A percentile compares a stretch with the other conserved stretches of the same genome.
Conservation (phyloP, 106 monocot genomes). For the Dendrobium officinale region DNA sequence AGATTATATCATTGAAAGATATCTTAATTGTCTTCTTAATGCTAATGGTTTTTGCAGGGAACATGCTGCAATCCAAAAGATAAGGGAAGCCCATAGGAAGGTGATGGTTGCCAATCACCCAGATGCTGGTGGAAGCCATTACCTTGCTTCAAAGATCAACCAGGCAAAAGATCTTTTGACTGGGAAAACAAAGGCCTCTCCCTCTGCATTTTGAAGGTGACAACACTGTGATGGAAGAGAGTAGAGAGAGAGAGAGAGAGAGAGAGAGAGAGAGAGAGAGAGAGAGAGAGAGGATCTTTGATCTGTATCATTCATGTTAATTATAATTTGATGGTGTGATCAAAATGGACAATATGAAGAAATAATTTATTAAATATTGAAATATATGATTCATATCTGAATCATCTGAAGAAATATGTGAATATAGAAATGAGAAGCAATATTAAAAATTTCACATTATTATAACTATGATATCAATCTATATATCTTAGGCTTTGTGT, state of each 20-base stretch:
- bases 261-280: no score
- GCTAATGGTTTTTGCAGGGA: constrained; percentile 28
- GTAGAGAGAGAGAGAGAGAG: no score
- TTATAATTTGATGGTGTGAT: no score
- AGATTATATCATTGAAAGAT: not conserved
- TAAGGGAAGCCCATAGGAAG: constrained; percentile 79
- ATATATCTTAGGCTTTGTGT: no score
- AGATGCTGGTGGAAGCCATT: constrained; percentile 77
- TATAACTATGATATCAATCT: no score
- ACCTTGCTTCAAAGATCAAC: constrained; percentile 71
- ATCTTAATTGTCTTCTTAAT: not conserved
- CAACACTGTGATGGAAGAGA: no score
- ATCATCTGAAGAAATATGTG: not conserved
- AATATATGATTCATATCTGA: not conserved
- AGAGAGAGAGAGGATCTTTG: no score
- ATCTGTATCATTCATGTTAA: no score
- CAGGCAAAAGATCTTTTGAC: constrained; percentile 72
- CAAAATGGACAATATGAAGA: no score
- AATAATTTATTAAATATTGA: not conserved
- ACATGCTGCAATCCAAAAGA: constrained; percentile 55
- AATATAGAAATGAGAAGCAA: not conserved
- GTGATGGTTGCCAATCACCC: constrained; percentile 90
- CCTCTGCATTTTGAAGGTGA: constrained; percentile 30
- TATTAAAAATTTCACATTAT: no score
- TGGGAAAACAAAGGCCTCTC: constrained; percentile 32